Base-by-base conservation (phyloP, 1,284 basidiomycete genomes). In the Heterobasidion occidentale region DNA sequence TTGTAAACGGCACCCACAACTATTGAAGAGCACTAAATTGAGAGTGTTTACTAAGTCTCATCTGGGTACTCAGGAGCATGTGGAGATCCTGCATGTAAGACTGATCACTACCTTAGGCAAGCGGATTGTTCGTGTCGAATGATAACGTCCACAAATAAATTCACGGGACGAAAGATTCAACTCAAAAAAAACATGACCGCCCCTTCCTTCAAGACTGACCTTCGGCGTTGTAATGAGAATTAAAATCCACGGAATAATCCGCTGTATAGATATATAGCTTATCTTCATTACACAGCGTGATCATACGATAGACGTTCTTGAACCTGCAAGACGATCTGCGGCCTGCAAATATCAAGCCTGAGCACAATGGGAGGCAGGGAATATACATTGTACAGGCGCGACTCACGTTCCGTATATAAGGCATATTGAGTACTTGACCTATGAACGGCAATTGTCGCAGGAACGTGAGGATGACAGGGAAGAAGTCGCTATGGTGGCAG, bases 401-500 rank as follows among this genome's bases (percentile, higher is more conserved):
- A 75, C 84, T 73, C 69, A 89, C 88, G 53, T 75, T 74, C 63
- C 86, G 77, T 63, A 95, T 83, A 68, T 90, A 94, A 3, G 97
- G 96, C 61, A 98, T 69, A 5, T 88, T 90, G 51, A 99, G 73
- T 60, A 94, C 71, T 1, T 85, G 90, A 36, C 97, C 97, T 58
- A 99, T 83, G 63, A 98, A 83, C 1, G 97, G 97, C 56, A 98
- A 72, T 74, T 99, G 97, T 61, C 97, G 80, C 62, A 99, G 74
- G 78, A 99, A 98, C 51, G 92, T 95, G 58, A 99, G 78, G 58
- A 99, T 92, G 57, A 98, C 96, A 6, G 97, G 97, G 84, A 99
- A 99, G 79, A 99, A 99, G 73, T 98, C 96, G 51, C 96, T 99
- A 73, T 27, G 27, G 27, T 27, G 27, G 27, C 27, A 27, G 27